A percentile compares a stretch with the other conserved stretches of the same genome.
Evolutionary conservation across 2,329 filamentous ascomycete species (phyloP).

Genomic region (Fusarium phyllophilum): DNA sequence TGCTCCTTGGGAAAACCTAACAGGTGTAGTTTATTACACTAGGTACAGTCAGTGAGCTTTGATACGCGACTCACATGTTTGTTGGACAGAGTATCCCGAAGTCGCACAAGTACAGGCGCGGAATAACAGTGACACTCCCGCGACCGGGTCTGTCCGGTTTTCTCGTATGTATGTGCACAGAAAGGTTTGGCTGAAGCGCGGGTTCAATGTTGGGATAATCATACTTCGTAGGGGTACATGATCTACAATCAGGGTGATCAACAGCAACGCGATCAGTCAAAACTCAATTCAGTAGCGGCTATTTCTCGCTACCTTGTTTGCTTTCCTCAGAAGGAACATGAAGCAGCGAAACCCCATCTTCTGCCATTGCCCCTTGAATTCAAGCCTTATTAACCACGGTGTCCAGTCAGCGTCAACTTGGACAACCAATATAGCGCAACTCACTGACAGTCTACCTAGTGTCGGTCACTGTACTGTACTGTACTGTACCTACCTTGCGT

Average conservation of each 20-base stretch:
- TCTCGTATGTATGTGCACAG: not conserved
- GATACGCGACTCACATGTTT: not conserved
- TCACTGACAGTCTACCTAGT: not conserved
- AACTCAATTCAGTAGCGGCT: not conserved
- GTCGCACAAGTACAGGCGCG: not conserved
- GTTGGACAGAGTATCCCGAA: not conserved
- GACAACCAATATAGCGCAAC: not conserved
- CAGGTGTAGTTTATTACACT: not conserved
- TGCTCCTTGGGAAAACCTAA: not conserved
- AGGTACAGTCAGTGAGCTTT: not conserved
- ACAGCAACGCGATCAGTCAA: not conserved
- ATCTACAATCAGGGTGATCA: slow-evolving; percentile 16
- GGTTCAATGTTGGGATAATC: not conserved
- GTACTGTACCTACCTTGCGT: not conserved
- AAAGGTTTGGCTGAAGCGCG: not conserved
- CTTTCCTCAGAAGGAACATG: not conserved
- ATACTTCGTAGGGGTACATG: not conserved
- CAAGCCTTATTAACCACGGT: not conserved
- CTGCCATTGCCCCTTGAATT: not conserved
- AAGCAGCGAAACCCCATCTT: not conserved
- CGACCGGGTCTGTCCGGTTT: not conserved
- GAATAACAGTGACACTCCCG: not conserved
- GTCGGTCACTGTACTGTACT: not conserved
- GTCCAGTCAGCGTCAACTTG: not conserved
- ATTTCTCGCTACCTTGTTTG: not conserved